These are phyloP conservation scores for Hypholoma sublateritium DNA, from an alignment of 768 basidiomycete genomes.

Conservation along the genomic window DNA sequence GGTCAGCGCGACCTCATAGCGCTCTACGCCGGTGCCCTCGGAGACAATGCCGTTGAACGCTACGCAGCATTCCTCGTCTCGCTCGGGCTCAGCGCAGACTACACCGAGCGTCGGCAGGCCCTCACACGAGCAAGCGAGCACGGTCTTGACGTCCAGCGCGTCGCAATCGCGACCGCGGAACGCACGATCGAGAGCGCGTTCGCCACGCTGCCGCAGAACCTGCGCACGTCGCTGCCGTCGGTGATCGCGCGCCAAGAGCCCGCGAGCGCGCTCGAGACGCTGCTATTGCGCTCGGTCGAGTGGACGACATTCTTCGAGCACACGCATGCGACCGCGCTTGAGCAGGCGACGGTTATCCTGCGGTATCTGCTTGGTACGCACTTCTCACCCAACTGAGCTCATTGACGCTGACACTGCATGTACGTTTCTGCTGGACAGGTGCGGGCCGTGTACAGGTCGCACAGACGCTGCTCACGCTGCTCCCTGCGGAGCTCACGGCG, in stretches of 20 bases:
- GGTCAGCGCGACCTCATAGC: constrained; percentile 87
- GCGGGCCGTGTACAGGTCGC: constrained; percentile 76
- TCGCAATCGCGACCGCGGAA: constrained; percentile 81
- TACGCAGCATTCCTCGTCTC: constrained; percentile 90
- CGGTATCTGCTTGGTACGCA: constrained; percentile 85
- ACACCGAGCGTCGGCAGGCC: constrained; percentile 65
- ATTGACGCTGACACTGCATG: neutral
- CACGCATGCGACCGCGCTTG: constrained; percentile 77
- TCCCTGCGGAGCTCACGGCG: constrained; percentile 62
- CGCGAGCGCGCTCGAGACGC: neutral
- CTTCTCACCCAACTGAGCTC: neutral
- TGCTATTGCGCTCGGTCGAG: constrained; percentile 81
- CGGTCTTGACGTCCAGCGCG: constrained; percentile 77
- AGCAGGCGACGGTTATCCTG: constrained; percentile 85
- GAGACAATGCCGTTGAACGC: constrained; percentile 87
- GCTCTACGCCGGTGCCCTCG: constrained; percentile 88
- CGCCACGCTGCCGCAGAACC: constrained; percentile 35
- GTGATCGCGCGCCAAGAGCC: constrained; percentile 48
- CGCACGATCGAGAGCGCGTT: constrained; percentile 72
- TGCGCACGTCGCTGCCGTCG: constrained; percentile 60
- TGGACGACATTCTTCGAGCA: constrained; percentile 83
- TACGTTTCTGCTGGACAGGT: constrained; percentile 41
- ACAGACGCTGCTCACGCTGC: constrained; percentile 51
- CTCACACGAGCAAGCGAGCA: constrained; percentile 79
- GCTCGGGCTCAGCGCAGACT: constrained; percentile 61